Evolutionary conservation across 352 stramenopile species (phyloP).

Genomic region (Globisporangium barbulae): DNA sequence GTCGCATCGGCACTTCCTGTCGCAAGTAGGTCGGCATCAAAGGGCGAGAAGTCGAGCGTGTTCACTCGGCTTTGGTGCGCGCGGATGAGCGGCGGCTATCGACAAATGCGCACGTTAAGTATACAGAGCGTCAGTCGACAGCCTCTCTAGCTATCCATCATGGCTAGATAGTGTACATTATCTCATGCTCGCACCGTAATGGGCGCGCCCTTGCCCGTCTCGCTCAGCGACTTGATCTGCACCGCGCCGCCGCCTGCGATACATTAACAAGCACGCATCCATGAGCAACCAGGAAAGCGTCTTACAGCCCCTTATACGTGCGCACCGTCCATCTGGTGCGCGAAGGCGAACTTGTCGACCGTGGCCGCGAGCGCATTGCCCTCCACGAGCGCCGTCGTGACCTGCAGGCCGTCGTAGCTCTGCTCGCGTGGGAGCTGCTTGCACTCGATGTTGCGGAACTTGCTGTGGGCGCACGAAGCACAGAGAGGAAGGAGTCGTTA

Average conservation of each 20-base stretch:
- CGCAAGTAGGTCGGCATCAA: slow-evolving; percentile 45
- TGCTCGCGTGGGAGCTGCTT: slow-evolving; percentile 41
- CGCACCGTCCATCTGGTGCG: slow-evolving; percentile 57
- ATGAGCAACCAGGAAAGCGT: neutral
- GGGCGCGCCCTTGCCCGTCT: slow-evolving; percentile 38
- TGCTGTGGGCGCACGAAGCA: slow-evolving; percentile 28
- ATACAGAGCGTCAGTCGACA: slow-evolving; percentile 6
- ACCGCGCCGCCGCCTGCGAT: slow-evolving; percentile 45
- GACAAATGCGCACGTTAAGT: neutral
- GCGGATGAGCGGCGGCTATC: slow-evolving; percentile 51
- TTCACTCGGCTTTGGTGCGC: slow-evolving; percentile 63
- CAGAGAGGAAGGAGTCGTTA: neutral
- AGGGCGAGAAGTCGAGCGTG: slow-evolving; percentile 57
- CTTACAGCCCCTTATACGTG: neutral
- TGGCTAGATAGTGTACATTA: neutral
- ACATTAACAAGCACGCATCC: too few relatives aligned
- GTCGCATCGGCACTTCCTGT: slow-evolving; percentile 53
- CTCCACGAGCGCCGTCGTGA: slow-evolving; percentile 40
- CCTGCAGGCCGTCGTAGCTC: slow-evolving; percentile 66
- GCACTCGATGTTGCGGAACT: slow-evolving; percentile 81
- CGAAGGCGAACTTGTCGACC: slow-evolving; percentile 48
- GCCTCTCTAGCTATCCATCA: neutral
- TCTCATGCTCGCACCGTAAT: slow-evolving; percentile 18
- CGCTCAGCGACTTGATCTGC: slow-evolving; percentile 48
- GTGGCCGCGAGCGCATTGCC: slow-evolving; percentile 45